These are phyloP conservation scores for Dactylorhiza incarnata DNA, from an alignment of 106 monocot genomes.

Conservation along the genomic window DNA sequence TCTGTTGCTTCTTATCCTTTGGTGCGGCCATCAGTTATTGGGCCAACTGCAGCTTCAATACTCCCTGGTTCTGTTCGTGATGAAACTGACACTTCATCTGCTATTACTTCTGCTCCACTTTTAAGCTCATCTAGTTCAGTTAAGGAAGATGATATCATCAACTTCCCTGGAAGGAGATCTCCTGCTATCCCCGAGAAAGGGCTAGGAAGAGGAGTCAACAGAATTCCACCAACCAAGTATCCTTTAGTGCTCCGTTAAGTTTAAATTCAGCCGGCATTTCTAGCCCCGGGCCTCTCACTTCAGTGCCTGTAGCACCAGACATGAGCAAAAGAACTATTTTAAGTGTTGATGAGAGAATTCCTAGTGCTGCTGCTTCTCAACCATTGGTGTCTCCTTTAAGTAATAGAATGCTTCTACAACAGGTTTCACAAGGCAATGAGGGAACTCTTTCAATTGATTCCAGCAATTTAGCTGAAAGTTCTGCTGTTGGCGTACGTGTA, in stretches of 20 bases:
- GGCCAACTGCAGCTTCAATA: slow-evolving; percentile 29
- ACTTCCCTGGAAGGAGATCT: slow-evolving; percentile 50
- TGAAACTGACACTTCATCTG: slow-evolving; percentile 32
- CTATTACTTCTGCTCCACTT: slow-evolving; percentile 21
- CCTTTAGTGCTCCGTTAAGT: slow-evolving; percentile 32
- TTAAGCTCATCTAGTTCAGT: slow-evolving; percentile 26
- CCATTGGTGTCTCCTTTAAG: slow-evolving; percentile 60
- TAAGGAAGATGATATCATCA: slow-evolving; percentile 69
- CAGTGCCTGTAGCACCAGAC: slow-evolving; percentile 40
- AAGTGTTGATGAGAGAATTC: slow-evolving; percentile 61
- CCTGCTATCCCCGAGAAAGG: slow-evolving; percentile 67
- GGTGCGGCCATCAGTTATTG: slow-evolving; percentile 27
- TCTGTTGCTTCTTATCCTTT: slow-evolving; percentile 25
- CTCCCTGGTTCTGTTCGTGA: slow-evolving; percentile 40
- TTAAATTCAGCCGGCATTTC: slow-evolving; percentile 40
- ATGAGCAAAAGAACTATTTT: slow-evolving; percentile 40
- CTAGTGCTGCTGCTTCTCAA: slow-evolving; percentile 39
- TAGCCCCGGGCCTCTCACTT: slow-evolving; percentile 30
- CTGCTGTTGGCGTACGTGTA: slow-evolving; percentile 51
- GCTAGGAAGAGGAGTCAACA: slow-evolving; percentile 39
- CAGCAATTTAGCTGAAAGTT: slow-evolving; percentile 32
- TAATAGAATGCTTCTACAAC: slow-evolving; percentile 48
- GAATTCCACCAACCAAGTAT: slow-evolving; percentile 41
- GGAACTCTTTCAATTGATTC: slow-evolving; percentile 36
- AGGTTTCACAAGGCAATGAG: slow-evolving; percentile 51